phyloP scores from a whole-genome alignment of 176 grass and related monocot genomes.

The Rhynchospora breviuscula region DNA sequence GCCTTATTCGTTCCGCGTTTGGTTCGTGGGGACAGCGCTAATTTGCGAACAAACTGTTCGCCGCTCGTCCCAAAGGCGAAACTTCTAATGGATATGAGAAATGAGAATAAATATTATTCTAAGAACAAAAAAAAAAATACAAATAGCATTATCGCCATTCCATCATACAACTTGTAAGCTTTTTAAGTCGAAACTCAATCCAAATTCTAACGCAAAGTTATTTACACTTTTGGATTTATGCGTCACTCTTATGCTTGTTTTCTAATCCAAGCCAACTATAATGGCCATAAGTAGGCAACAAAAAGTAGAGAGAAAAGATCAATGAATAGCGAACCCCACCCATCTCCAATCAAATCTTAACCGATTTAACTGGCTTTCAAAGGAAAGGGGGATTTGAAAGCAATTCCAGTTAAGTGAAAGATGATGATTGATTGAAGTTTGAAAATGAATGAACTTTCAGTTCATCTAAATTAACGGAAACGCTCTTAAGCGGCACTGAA shows the following conservation, averaged over 20 bases:
- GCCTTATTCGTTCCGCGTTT: too few relatives aligned
- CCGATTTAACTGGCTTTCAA: not conserved
- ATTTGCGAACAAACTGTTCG: too few relatives aligned
- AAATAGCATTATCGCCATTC: not conserved
- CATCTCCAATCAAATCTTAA: not conserved
- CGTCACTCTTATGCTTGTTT: not conserved
- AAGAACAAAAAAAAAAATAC: not conserved
- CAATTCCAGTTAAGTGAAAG: not conserved
- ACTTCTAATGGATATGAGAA: too few relatives aligned
- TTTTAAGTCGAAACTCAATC: not conserved
- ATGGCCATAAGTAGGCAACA: not conserved
- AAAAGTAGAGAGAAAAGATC: not conserved
- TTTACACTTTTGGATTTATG: not conserved
- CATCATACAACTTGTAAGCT: not conserved
- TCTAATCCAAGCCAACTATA: conserved; percentile 7
- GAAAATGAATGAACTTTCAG: not conserved
- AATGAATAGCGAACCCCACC: not conserved
- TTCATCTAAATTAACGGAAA: too few relatives aligned
- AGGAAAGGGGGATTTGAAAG: not conserved
- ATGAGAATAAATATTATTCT: not conserved
- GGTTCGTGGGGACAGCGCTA: too few relatives aligned
- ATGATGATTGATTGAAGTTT: not conserved
- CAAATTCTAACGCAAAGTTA: conserved; percentile 8
- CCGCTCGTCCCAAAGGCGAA: too few relatives aligned
- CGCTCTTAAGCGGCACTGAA: not conserved